phyloP scores from a whole-genome alignment of 495 filamentous ascomycete genomes.

The Tuber brumale region DNA sequence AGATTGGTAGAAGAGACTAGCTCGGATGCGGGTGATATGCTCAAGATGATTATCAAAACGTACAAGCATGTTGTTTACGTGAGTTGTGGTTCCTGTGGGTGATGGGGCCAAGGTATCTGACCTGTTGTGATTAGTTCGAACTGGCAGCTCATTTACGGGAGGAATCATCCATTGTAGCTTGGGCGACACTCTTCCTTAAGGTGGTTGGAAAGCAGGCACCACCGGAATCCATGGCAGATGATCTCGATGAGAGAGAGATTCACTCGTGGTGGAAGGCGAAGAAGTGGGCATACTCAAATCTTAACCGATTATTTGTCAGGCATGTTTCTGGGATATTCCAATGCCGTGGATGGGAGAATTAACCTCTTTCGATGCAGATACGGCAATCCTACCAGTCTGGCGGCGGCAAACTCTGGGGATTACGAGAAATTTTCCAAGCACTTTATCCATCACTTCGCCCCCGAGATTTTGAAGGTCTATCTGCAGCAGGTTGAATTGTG shows the following conservation, averaged over 20 bases:
- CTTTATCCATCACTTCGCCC: slow-evolving; percentile 85
- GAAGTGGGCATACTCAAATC: slow-evolving; percentile 97
- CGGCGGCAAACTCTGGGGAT: slow-evolving; percentile 61
- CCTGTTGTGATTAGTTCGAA: slow-evolving; percentile 61
- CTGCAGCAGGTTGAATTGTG: slow-evolving; percentile 90
- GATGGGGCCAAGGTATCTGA: slow-evolving; percentile 16
- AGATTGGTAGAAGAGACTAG: slow-evolving; percentile 82
- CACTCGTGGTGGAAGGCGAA: slow-evolving; percentile 99
- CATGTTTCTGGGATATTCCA: slow-evolving; percentile 44
- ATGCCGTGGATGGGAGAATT: slow-evolving; percentile 7
- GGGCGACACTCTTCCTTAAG: slow-evolving; percentile 88
- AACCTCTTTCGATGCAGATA: slow-evolving; percentile 53
- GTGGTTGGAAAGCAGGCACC: slow-evolving; percentile 82
- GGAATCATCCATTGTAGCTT: slow-evolving; percentile 77
- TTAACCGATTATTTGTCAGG: slow-evolving; percentile 92
- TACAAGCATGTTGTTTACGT: slow-evolving; percentile 98
- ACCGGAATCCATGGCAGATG: slow-evolving; percentile 67
- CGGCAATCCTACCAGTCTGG: slow-evolving; percentile 68
- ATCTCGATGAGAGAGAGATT: slow-evolving; percentile 75
- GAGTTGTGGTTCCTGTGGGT: slow-evolving; percentile 44
- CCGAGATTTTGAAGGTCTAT: slow-evolving; percentile 90
- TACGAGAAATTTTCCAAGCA: slow-evolving; percentile 74
- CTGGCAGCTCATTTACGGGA: slow-evolving; percentile 67
- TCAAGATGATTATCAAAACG: slow-evolving; percentile 85
- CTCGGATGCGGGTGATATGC: slow-evolving; percentile 91